Conservation (phyloP, 441 rosid species). For the Euphorbia celastroides region DNA sequence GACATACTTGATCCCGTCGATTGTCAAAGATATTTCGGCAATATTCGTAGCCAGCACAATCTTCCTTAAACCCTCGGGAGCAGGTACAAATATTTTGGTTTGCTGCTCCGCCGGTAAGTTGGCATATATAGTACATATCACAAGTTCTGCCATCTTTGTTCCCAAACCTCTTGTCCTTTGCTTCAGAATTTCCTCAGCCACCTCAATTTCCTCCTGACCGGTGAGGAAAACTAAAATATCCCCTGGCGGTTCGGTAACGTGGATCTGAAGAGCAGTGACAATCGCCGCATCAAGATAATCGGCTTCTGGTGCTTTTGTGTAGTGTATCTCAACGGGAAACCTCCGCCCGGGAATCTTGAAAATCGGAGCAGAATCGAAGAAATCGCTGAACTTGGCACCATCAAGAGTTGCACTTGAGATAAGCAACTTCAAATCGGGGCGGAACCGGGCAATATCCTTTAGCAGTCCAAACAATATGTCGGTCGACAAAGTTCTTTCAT, state of each 20-base stretch:
- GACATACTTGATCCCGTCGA: constrained; percentile 91
- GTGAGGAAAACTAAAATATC: constrained; percentile 90
- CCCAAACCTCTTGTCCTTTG: constrained; percentile 85
- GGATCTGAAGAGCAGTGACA: constrained; percentile 83
- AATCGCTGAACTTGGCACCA: constrained; percentile 95
- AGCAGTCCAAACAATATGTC: constrained; percentile 93
- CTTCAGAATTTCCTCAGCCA: constrained; percentile 93
- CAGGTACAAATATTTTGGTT: constrained; percentile 90
- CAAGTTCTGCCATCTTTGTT: constrained; percentile 84
- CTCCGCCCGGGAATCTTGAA: constrained; percentile 96
- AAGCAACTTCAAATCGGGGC: constrained; percentile 88
- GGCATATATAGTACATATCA: constrained; percentile 93
- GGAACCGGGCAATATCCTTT: constrained; percentile 78
- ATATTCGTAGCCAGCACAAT: constrained; percentile 96
- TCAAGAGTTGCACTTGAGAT: constrained; percentile 99
- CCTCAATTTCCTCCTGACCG: constrained; percentile 97
- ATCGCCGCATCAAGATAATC: constrained; percentile 94
- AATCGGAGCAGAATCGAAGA: constrained; percentile 91
- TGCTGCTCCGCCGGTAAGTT: constrained; percentile 88
- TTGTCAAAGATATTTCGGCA: constrained; percentile 97
- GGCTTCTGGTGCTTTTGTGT: constrained; percentile 85
- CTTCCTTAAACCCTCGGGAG: constrained; percentile 95
- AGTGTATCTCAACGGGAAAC: constrained; percentile 92
- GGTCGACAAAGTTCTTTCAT: constrained; percentile 95
- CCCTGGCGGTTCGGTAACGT: constrained; percentile 76